Base-by-base conservation (phyloP, 805 yeast species). In the Candida andamanensis region DNA sequence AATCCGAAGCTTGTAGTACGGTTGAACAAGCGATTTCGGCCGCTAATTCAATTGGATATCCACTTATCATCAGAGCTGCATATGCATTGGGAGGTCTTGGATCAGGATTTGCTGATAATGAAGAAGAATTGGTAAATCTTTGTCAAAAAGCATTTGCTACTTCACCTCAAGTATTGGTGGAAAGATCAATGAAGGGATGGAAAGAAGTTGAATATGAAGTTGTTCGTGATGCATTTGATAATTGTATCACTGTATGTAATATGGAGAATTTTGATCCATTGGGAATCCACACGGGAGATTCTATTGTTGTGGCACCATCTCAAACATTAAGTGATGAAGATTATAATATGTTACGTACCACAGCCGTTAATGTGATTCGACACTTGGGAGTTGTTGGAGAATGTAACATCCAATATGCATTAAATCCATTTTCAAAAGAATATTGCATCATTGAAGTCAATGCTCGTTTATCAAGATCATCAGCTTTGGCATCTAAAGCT, bases 231-330 rank as follows among this genome's bases (percentile, higher is more conserved):
- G 76, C 92, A 44, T 92, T 83, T 35, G 96, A 82, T 46, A 90
- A 90, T 75, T 90, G 98, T 74, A 90, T 90, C 58, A 90, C 98
- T 26, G 98, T 90, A 33, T 90, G 98, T 74, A 90, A 90, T 65
- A 90, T 90, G 98, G 98, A 90, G 68, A 90, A 90, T 70, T 90
- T 90, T 49, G 98, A 90, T 63, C 98, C 98, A 26, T 76, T 90
- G 48, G 98, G 98, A 49, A 83, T 90, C 51, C 98, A 90, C 67
- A 90, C 98, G 35, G 98, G 98, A 69, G 98, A 90, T 61, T 92
- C 98, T 25, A 92, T 90, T 50, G 98, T 90, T 30, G 96, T 92
- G 54, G 98, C 98, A 34, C 98, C 98, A 30, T 87, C 97, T 26
- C 98, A 90, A 66, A 90, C 98, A 24, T 69, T 90, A 50, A 83